A percentile compares a stretch with the other conserved stretches of the same genome.
phyloP scores from a whole-genome alignment of 345 rosid genomes.

The Syzygium jambos region DNA sequence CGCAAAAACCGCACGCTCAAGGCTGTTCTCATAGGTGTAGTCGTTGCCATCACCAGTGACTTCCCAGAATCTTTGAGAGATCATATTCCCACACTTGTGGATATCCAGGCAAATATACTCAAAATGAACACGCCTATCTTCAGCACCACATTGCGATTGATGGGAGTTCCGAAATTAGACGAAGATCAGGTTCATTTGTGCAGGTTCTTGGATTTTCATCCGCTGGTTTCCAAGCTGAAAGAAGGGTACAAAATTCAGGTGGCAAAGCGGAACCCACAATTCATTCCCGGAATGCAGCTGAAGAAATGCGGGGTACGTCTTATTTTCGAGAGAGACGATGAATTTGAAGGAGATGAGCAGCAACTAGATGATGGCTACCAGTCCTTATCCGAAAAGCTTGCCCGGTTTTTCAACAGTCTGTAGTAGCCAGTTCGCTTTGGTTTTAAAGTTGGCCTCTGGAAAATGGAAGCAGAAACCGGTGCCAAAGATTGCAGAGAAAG shows the following conservation, averaged over 20 bases:
- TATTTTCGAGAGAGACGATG: constrained; percentile 35
- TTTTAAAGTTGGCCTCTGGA: not conserved
- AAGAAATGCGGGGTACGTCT: constrained; percentile 38
- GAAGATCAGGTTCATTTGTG: constrained; percentile 48
- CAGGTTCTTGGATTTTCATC: constrained; percentile 24
- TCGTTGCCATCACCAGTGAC: constrained; percentile 30
- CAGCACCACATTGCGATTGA: constrained; percentile 12
- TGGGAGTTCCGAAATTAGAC: constrained; percentile 36
- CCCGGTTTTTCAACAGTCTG: constrained; percentile 23
- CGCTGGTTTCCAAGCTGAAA: constrained; percentile 21
- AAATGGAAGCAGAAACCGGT: not conserved
- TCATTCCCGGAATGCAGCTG: constrained; percentile 18
- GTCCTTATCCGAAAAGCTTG: constrained; percentile 33
- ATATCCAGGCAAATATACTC: constrained; percentile 28
- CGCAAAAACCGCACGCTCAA: constrained; percentile 23
- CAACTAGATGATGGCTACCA: constrained; percentile 18
- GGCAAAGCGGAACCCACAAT: constrained; percentile 6
- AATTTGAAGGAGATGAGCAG: constrained; percentile 29
- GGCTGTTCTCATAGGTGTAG: constrained; percentile 39
- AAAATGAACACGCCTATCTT: not conserved
- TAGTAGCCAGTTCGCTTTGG: not conserved
- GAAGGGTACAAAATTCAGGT: constrained; percentile 29
- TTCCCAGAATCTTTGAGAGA: constrained; percentile 19
- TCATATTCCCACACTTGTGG: constrained; percentile 21
- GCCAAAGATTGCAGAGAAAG: not conserved